Percentiles rank a stretch among this genome's conserved stretches.
Conservation (phyloP, 257 asterid species). For the Datura wrightii region DNA sequence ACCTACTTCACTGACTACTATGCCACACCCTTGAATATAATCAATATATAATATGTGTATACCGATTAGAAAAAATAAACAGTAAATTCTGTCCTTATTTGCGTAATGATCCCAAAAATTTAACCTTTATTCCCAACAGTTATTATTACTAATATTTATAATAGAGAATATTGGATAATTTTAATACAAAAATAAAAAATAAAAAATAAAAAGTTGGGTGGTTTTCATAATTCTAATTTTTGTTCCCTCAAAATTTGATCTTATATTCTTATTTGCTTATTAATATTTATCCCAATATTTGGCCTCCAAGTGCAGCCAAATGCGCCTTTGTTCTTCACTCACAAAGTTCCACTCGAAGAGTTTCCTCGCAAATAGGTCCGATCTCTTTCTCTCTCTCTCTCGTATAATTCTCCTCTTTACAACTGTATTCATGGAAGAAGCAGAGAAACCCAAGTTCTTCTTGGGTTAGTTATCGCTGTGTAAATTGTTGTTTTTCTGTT, state of each 20-base stretch:
- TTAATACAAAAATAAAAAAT: neutral
- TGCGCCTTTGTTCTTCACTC: neutral
- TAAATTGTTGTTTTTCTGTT: neutral
- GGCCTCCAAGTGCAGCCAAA: neutral
- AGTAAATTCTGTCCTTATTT: no score
- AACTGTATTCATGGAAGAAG: neutral
- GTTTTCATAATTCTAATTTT: neutral
- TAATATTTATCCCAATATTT: neutral
- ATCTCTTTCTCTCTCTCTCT: neutral
- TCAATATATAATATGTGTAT: no score
- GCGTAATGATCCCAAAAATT: no score
- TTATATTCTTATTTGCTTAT: neutral
- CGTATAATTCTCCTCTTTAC: neutral
- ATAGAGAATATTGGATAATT: neutral
- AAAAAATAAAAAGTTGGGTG: neutral
- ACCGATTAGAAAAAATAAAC: no score
- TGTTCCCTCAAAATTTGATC: neutral
- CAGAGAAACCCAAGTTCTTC: no score
- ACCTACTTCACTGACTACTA: no score
- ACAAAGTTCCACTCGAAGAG: neutral
- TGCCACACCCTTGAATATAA: no score
- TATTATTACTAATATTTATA: no score
- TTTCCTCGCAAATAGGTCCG: conserved; percentile 12
- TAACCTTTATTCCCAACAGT: no score
- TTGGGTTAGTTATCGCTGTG: neutral